Base-by-base conservation (phyloP, 257 asterid species). In the Ilex aquifolium region DNA sequence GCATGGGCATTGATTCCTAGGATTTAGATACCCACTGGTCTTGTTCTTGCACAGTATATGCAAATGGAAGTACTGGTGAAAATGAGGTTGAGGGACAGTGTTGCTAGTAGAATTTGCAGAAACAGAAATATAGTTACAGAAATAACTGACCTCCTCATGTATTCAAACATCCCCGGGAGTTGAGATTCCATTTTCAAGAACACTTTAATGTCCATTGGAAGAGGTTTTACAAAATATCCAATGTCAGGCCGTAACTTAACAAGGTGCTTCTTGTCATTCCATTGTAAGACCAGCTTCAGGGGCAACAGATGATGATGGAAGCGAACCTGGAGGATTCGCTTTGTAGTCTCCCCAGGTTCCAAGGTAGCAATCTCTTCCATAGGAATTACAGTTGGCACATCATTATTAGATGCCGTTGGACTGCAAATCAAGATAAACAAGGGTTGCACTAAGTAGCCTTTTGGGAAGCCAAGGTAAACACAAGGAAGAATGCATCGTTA, bases 281-380 rank as follows among this genome's bases (percentile, higher is more conserved):
- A 81, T 76, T 73, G 71, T 71, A 93, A 74, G 62, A 78, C 74
- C 68, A 93, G 86, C 86, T 93, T 90, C 82, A 90, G 72, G 63
- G 97, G 97, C 80, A 93, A 80, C 60, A 90, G 87, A 80, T 93
- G 99, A 76, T 90, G 97, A 69, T 78, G 88, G 74, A 93, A 93
- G 46, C 68, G 94, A 72, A 85, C 95, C 71, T 93, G 90, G 79
- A 93, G 81, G 44, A 65, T 62, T 76, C 80, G 80, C 64, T 65
- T 70, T 62, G 64, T 61, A 60, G 88, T 76, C 74, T 82, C 83
- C 71, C 85, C 88, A 72, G 88, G 96, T 49, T 76, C 82, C 59
- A 93, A 90, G 61, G 54, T 60, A 63, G 56, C 65, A 68, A 90
- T 85, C 74, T 85, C 93, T 59, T 89, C 95, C 91, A 90, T 81